Evolutionary conservation across 371 early-diverging fungal species (phyloP), one percentile per base, ranked within the genome.

Genomic region (Circinella umbellata): DNA sequence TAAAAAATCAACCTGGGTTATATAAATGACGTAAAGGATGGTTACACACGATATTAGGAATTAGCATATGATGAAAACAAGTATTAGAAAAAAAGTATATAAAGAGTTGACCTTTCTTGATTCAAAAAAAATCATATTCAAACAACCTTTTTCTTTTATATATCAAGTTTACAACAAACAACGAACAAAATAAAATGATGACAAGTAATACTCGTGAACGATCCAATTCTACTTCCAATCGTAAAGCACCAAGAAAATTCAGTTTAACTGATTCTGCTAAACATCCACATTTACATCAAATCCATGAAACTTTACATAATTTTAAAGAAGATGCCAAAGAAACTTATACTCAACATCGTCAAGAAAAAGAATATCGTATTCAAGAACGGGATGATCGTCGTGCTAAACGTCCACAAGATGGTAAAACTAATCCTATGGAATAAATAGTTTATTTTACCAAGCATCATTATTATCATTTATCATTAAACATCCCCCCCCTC

Each of bases 341-440:
- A 7, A 53, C 66, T 10, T 61, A 61, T 20, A 49, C 57, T 15
- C 36, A 63, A 10, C 70, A 70, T 53, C 51, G 46, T n/a, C 68
- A 68, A 35, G 62, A 62, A 46, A 61, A 69, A 46, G 53, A 66
- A 47, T 42, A 53, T 8, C 70, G 64, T 53, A 35, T 27, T n/a
- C 68, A 68, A 35, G 62, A 62, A 46, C 48, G 62, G 35, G 53
- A 66, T 34, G 46, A 65, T 5, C 61, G 53, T 27, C 66, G 46
- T 36, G 54, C 20, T 17, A 71, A 71, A 34, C 48, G 61, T 7
- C 71, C 71, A 4, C 71, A 71, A 48, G 71, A 71, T 62, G 71
- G 71, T 27, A 71, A 71, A 38, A 71, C 71, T 4, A 71, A 71
- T 39, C 71, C 71, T n/a, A 61, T 71, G 71, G 71, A 71, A 47